Conservation (phyloP, 148 eudicot genomes). For the Chenopodium quinoa region DNA sequence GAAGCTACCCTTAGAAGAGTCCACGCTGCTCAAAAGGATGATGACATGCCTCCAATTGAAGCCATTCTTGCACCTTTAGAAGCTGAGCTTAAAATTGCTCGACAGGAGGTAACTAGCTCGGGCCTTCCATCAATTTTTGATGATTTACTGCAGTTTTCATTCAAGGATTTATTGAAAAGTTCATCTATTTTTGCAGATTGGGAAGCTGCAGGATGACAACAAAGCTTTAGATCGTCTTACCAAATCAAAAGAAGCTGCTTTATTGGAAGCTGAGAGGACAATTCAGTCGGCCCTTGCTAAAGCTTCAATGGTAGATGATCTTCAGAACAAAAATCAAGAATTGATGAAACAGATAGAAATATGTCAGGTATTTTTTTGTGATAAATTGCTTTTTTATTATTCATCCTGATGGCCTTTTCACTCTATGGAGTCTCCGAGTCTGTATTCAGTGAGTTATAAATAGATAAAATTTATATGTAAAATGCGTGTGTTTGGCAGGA, state of each 20-base stretch:
- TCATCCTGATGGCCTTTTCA: not conserved
- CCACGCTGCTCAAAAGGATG: constrained; percentile 95
- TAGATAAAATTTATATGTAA: constrained; percentile 10
- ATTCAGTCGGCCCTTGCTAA: constrained; percentile 79
- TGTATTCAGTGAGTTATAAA: constrained; percentile 1
- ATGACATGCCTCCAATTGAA: constrained; percentile 95
- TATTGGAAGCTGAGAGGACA: constrained; percentile 85
- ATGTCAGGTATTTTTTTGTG: constrained; percentile 67
- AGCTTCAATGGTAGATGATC: constrained; percentile 92
- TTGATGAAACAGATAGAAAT: constrained; percentile 92
- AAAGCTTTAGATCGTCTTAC: constrained; percentile 95
- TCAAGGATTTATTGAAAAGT: constrained; percentile 7
- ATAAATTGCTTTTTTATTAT: not conserved
- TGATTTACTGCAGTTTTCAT: not conserved
- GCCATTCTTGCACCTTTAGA: constrained; percentile 92
- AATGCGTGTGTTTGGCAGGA: constrained; percentile 49
- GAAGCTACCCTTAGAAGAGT: constrained; percentile 99
- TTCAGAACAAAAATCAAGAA: constrained; percentile 92
- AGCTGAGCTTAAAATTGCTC: constrained; percentile 81
- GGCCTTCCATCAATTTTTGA: not conserved
- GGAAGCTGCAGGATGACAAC: constrained; percentile 92
- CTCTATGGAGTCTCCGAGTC: not conserved
- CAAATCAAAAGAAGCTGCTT: constrained; percentile 91
- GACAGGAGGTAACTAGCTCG: constrained; percentile 29
- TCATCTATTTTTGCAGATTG: constrained; percentile 44